These are phyloP conservation scores for Fusarium nelsonii DNA, from an alignment of 2,329 filamentous ascomycete species.

Conservation along the genomic window DNA sequence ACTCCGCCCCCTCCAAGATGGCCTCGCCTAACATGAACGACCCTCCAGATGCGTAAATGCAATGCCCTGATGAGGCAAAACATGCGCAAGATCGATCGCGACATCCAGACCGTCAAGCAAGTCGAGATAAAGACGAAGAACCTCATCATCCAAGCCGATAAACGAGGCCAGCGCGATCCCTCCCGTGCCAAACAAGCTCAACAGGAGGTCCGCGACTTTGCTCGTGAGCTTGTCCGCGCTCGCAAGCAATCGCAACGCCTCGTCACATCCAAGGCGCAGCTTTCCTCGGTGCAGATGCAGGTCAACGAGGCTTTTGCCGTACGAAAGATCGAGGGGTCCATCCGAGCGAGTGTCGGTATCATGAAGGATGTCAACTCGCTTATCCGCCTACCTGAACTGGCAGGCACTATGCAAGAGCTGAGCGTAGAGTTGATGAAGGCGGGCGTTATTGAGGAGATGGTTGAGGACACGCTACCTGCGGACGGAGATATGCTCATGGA, in stretches of 20 bases:
- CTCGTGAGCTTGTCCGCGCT: conserved; percentile 85
- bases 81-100: conserved; percentile 93
- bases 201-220: conserved; percentile 87
- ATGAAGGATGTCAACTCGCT: conserved; percentile 97
- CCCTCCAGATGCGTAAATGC: conserved; percentile 87
- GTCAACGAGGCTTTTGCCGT: conserved; percentile 97
- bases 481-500: conserved; percentile 79
- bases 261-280: conserved; percentile 88
- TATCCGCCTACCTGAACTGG: conserved; percentile 85
- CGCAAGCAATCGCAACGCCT: conserved; percentile 81
- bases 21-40: conserved; percentile 7
- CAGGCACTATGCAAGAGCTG: conserved; percentile 88
- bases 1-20: neutral
- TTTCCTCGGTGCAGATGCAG: conserved; percentile 95
- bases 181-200: conserved; percentile 82
- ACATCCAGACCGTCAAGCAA: conserved; percentile 82
- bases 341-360: conserved; percentile 86
- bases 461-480: conserved; percentile 85
- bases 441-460: conserved; percentile 98
- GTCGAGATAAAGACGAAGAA: conserved; percentile 87
- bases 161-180: conserved; percentile 83
- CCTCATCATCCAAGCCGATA: conserved; percentile 85
- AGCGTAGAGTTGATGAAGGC: conserved; percentile 91
- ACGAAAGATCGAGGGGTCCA: conserved; percentile 93
- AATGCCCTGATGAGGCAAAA: conserved; percentile 90